phyloP scores from a whole-genome alignment of 805 yeast genomes.

The Candida sonorensis region DNA sequence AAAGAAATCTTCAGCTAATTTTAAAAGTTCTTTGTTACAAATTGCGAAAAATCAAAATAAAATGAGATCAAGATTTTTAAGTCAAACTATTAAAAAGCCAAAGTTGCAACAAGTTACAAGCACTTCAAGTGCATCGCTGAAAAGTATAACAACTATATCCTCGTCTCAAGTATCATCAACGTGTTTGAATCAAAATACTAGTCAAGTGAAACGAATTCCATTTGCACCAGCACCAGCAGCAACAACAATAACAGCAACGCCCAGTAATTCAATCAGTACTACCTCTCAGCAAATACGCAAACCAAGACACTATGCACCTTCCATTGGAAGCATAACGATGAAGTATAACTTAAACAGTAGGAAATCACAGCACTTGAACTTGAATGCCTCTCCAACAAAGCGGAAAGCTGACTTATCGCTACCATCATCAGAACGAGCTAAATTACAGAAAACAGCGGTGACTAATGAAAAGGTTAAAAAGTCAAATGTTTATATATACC shows the following conservation, averaged over 20 bases:
- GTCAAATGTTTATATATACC: slow-evolving; percentile 9
- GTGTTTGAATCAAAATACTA: neutral
- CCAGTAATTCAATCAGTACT: too few species aligned
- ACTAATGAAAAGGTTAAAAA: too few species aligned
- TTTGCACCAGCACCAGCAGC: neutral
- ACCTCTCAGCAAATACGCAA: too few species aligned
- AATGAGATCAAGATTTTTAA: slow-evolving; percentile 16
- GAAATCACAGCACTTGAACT: too few species aligned
- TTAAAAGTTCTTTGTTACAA: slow-evolving; percentile 24
- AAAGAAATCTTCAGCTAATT: slow-evolving; percentile 7
- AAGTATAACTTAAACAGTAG: too few species aligned
- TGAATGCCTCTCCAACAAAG: neutral
- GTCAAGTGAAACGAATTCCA: neutral
- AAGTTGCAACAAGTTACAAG: slow-evolving; percentile 4
- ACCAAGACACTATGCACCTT: too few species aligned
- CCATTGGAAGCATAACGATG: too few species aligned
- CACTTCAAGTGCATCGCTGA: too few species aligned
- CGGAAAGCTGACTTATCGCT: slow-evolving; percentile 1
- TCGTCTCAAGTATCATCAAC: slow-evolving; percentile 8
- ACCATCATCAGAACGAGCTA: too few species aligned
- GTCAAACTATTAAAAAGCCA: slow-evolving; percentile 7
- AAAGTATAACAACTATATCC: slow-evolving; percentile 8
- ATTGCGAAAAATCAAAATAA: slow-evolving; percentile 26
- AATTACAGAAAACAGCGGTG: too few species aligned
- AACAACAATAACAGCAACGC: too few species aligned